Evolutionary conservation across 1,139 yeast genomes (phyloP), one percentile per base, ranked within the genome.

Genomic region (Saccharomyces hybrid): DNA sequence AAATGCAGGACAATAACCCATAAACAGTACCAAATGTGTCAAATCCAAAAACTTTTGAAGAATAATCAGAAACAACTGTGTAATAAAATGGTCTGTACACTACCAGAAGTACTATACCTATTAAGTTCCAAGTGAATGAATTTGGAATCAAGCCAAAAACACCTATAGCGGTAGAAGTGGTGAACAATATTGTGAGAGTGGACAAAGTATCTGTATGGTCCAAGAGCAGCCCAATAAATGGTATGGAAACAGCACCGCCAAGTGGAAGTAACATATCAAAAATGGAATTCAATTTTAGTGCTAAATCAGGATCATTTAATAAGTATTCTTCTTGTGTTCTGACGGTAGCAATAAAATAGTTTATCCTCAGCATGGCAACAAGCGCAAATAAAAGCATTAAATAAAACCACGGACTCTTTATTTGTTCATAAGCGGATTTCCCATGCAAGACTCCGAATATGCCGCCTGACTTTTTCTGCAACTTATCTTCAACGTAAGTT

Each of bases 41-140:
- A 69, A 87, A 90, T 0, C 98, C 98, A 73, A 91, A 91, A 23
- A 90, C 95, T 66, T 91, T 91, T 47, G 96, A 95, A 67, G 91
- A 81, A 66, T 84, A 88, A 69, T 91, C 97, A 4, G 96, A 86
- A 1, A 90, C 88, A 0, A 96, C 89, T 1, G 98, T 90, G 71
- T 90, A 91, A 66, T 87, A 89, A 65, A 90, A 87, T 14, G 98
- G 97, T 68, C 98, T 79, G 70, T 87, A 90, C 1, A 88, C 75
- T n/a, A 88, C 96, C 60, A 91, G 75, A 29, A 86, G 63, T 1
- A 81, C 62, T 47, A 89, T 85, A 8, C 95, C 95, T 1, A 79
- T 51, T 61, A 85, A 77, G 46, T 78, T 78, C 13, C 86, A 79
- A 2, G 74, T 71, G 25, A 80, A 79, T 28, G 79, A 66, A 67